Conservation (phyloP, 1,284 basidiomycete genomes). For the Naganishia albida region DNA sequence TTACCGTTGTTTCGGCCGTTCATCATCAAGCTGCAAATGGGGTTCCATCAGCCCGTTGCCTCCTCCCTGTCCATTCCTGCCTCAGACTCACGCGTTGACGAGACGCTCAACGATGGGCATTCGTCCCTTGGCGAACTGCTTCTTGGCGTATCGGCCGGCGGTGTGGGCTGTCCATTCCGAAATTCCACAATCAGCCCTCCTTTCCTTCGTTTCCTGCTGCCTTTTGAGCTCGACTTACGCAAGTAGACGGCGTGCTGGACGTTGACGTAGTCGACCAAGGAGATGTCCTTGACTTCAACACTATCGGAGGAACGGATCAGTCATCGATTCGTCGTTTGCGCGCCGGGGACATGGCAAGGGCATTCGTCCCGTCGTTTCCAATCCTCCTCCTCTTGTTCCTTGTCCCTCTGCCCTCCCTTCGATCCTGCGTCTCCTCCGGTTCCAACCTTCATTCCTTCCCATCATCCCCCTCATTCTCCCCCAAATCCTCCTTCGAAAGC, state of each 20-base stretch:
- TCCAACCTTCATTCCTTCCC: neutral
- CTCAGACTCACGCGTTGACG: slow-evolving; percentile 79
- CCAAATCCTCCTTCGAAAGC: slow-evolving; percentile 3
- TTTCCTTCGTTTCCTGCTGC: neutral
- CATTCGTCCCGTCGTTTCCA: neutral
- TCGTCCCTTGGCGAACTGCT: slow-evolving; percentile 99
- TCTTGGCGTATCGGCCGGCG: slow-evolving; percentile 98
- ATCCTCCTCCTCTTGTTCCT: neutral
- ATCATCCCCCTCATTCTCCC: slow-evolving; percentile 15
- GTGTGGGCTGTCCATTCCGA: slow-evolving; percentile 70
- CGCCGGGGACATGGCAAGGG: neutral
- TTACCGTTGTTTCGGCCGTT: slow-evolving; percentile 99
- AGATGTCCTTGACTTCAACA: slow-evolving; percentile 99
- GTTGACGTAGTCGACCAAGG: slow-evolving; percentile 98
- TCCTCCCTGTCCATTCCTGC: neutral
- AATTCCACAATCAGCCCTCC: slow-evolving; percentile 15
- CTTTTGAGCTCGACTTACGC: slow-evolving; percentile 52
- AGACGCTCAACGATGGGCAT: slow-evolving; percentile 99
- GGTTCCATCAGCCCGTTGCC: slow-evolving; percentile 27
- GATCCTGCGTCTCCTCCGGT: neutral
- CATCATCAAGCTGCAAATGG: slow-evolving; percentile 83
- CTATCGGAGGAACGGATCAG: slow-evolving; percentile 55
- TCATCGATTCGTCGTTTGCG: neutral
- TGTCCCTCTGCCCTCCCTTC: neutral
- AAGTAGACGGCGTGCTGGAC: slow-evolving; percentile 97